phyloP scores from a whole-genome alignment of 1,139 yeast species.

The Protomyces gravidus region DNA sequence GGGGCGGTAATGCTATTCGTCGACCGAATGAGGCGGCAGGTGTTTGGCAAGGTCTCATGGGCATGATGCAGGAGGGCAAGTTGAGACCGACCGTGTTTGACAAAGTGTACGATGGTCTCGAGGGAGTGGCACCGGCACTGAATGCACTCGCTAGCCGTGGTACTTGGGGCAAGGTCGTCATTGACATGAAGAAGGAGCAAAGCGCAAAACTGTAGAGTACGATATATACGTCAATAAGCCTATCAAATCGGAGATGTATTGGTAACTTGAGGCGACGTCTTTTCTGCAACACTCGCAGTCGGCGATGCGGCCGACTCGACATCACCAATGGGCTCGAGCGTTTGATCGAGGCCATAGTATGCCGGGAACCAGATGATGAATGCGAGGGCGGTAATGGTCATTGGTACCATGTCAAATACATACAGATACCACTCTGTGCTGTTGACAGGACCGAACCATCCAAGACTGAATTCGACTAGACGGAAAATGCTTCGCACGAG shows the following conservation, averaged over 20 bases:
- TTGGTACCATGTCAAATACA: constrained; percentile 41
- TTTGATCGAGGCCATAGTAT: constrained; percentile 16
- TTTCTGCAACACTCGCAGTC: not conserved
- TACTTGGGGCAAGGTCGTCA: constrained; percentile 32
- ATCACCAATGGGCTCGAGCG: not conserved
- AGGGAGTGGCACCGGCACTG: constrained; percentile 30
- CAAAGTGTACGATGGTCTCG: constrained; percentile 30
- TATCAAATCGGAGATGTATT: not conserved
- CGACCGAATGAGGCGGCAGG: constrained; percentile 27
- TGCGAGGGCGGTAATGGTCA: constrained; percentile 31
- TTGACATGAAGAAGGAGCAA: constrained; percentile 27
- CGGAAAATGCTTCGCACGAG: constrained; percentile 46
- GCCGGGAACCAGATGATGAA: constrained; percentile 20
- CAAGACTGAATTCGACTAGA: constrained; percentile 45
- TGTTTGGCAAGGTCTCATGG: constrained; percentile 30
- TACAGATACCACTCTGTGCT: constrained; percentile 44
- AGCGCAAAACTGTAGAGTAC: constrained; percentile 3
- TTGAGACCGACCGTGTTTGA: constrained; percentile 26
- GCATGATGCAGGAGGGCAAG: constrained; percentile 24
- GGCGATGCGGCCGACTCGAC: not conserved
- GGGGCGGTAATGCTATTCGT: constrained; percentile 31
- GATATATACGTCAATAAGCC: not conserved
- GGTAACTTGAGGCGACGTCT: not conserved
- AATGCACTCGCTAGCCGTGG: constrained; percentile 29
- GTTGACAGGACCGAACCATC: constrained; percentile 42